Evolutionary conservation across 2,329 filamentous ascomycete genomes (phyloP).

Genomic region (Hypoxylon sp.): DNA sequence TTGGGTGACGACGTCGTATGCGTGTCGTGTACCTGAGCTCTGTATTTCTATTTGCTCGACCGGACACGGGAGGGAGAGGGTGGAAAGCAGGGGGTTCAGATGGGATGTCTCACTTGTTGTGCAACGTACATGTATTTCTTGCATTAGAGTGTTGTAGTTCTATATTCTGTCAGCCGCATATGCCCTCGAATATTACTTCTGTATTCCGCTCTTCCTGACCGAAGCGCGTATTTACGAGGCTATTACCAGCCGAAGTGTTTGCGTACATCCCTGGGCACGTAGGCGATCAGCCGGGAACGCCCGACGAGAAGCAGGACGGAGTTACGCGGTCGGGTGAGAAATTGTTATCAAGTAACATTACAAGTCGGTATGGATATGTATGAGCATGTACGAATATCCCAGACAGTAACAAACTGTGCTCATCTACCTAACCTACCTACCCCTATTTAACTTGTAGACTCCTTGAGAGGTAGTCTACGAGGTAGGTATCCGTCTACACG

Average conservation of each 20-base stretch:
- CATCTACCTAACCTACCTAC: too few relatives aligned
- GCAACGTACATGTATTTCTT: too few relatives aligned
- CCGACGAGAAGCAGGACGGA: slow-evolving; percentile 8
- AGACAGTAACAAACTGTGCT: too few relatives aligned
- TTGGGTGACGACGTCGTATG: background rate
- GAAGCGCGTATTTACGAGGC: slow-evolving; percentile 17
- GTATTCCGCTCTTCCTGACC: background rate
- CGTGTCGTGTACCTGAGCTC: background rate
- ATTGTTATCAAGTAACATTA: too few relatives aligned
- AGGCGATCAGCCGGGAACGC: slow-evolving; percentile 21
- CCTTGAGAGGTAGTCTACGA: too few relatives aligned
- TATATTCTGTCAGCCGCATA: background rate
- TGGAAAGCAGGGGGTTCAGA: background rate
- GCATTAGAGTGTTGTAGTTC: too few relatives aligned
- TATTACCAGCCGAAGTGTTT: slow-evolving; percentile 25
- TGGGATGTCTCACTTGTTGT: background rate
- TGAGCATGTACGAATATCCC: background rate
- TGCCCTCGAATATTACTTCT: background rate
- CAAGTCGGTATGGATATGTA: background rate
- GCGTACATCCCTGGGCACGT: slow-evolving; percentile 1
- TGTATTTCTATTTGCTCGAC: slow-evolving; percentile 2
- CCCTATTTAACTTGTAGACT: too few relatives aligned
- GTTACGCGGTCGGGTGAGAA: background rate
- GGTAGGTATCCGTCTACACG: too few relatives aligned
- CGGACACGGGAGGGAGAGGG: background rate